phyloP scores from a whole-genome alignment of 1,139 yeast genomes.

The Protomyces pachydermus region DNA sequence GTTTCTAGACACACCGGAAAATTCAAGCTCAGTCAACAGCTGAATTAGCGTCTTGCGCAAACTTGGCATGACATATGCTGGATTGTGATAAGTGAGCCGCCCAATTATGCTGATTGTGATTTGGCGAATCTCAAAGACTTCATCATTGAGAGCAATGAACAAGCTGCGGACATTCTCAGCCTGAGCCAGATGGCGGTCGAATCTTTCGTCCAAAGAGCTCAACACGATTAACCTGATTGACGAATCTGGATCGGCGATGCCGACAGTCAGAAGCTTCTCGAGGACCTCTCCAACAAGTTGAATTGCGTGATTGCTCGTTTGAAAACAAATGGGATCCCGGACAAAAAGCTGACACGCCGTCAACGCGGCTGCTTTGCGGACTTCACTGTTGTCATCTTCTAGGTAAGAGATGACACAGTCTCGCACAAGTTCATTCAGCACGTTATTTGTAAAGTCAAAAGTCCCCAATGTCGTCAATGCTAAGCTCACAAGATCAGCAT shows the following conservation, averaged over 20 bases:
- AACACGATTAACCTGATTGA: slow-evolving; percentile 80
- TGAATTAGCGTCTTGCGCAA: slow-evolving; percentile 81
- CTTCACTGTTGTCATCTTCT: slow-evolving; percentile 71
- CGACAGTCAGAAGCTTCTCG: slow-evolving; percentile 70
- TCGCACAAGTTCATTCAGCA: slow-evolving; percentile 80
- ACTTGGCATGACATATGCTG: slow-evolving; percentile 93
- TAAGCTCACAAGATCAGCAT: slow-evolving; percentile 54
- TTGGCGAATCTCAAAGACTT: slow-evolving; percentile 72
- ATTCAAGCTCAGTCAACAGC: slow-evolving; percentile 75
- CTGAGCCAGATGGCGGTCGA: slow-evolving; percentile 90
- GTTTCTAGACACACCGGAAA: slow-evolving; percentile 62
- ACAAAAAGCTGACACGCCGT: slow-evolving; percentile 77
- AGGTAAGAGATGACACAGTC: slow-evolving; percentile 74
- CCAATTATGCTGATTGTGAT: slow-evolving; percentile 80
- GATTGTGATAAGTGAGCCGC: slow-evolving; percentile 75
- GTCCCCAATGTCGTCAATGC: slow-evolving; percentile 68
- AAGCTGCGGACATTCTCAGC: slow-evolving; percentile 81
- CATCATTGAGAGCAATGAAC: slow-evolving; percentile 89
- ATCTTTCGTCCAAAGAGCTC: slow-evolving; percentile 62
- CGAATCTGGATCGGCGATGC: slow-evolving; percentile 84
- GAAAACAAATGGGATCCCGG: slow-evolving; percentile 77
- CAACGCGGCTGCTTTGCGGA: slow-evolving; percentile 77
- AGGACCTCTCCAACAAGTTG: slow-evolving; percentile 80
- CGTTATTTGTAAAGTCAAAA: slow-evolving; percentile 64
- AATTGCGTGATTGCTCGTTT: slow-evolving; percentile 77